These are phyloP conservation scores for Plasmopara muralis DNA, from an alignment of 352 stramenopile species.

Conservation along the genomic window DNA sequence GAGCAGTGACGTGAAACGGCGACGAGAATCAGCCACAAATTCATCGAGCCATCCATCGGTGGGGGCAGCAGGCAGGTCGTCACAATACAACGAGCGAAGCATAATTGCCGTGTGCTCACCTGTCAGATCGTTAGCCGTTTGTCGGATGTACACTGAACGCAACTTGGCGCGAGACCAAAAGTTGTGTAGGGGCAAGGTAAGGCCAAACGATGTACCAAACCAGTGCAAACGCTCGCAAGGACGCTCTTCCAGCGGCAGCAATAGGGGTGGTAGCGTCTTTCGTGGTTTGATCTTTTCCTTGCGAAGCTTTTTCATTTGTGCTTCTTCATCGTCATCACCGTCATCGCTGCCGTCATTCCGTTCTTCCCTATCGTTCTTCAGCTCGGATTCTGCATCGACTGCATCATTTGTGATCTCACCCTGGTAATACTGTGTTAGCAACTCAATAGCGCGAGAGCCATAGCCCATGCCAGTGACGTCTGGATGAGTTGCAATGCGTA, in stretches of 20 bases:
- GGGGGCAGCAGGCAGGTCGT: conserved; percentile 73
- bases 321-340: conserved; percentile 31
- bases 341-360: conserved; percentile 17
- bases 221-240: conserved; percentile 95
- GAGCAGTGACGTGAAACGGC: conserved; percentile 92
- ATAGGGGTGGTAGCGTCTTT: conserved; percentile 95
- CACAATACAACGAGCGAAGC: conserved; percentile 62
- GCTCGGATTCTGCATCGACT: conserved; percentile 26
- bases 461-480: conserved; percentile 97
- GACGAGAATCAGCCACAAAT: conserved; percentile 92
- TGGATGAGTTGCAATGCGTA: conserved; percentile 97
- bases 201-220: conserved; percentile 97
- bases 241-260: conserved; percentile 94
- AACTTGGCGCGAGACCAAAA: conserved; percentile 96
- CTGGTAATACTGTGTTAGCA: conserved; percentile 97
- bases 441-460: conserved; percentile 92
- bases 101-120: conserved; percentile 97
- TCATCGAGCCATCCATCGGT: conserved; percentile 88
- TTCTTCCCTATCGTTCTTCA: conserved; percentile 26
- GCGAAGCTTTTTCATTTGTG: conserved; percentile 46
- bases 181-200: conserved; percentile 95
- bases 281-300: conserved; percentile 91
- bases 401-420: conserved; percentile 85
- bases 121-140: conserved; percentile 99
- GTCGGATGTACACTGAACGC: conserved; percentile 95